These are phyloP conservation scores for Phlebopus sp. DNA, from an alignment of 1,284 basidiomycete genomes.

Conservation along the genomic window DNA sequence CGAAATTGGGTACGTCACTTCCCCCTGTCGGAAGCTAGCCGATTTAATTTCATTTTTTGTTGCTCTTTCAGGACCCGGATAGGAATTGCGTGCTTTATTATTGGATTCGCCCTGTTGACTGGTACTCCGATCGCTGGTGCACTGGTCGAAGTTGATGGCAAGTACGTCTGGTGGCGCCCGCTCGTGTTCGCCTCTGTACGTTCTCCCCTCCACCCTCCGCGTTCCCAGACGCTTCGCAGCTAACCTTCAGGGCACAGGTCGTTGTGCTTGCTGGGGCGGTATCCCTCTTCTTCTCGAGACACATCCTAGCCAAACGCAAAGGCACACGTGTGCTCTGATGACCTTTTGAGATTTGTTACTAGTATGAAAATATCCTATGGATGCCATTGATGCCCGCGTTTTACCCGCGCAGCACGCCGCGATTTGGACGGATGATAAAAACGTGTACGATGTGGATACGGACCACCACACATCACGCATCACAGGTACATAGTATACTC, in stretches of 20 bases:
- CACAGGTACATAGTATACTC: no score
- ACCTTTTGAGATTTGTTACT: no score
- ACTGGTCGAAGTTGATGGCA: slow-evolving; percentile 29
- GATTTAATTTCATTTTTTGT: not conserved
- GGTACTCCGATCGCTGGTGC: slow-evolving; percentile 49
- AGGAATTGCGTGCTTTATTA: slow-evolving; percentile 38
- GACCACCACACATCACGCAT: no score
- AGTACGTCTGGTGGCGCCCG: slow-evolving; percentile 41
- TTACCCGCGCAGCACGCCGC: no score
- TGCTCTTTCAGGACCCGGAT: slow-evolving; percentile 36
- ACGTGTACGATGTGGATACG: no score
- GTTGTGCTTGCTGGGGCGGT: slow-evolving; percentile 16
- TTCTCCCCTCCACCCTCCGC: slow-evolving; percentile 2
- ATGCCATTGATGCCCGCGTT: no score
- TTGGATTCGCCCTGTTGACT: slow-evolving; percentile 42
- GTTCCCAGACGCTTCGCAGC: slow-evolving; percentile 6
- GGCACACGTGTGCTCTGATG: slow-evolving; percentile 5
- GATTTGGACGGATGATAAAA: no score
- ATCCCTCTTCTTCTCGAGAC: slow-evolving; percentile 6
- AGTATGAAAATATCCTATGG: no score
- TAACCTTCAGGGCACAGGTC: slow-evolving; percentile 22
- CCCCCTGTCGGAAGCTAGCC: not conserved
- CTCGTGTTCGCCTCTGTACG: slow-evolving; percentile 43
- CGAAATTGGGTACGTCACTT: slow-evolving; percentile 40
- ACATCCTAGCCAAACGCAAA: slow-evolving; percentile 9